Percentiles rank a stretch among this genome's conserved stretches.
Evolutionary conservation across 2,329 filamentous ascomycete species (phyloP).

Genomic region (Alternaria burnsii): DNA sequence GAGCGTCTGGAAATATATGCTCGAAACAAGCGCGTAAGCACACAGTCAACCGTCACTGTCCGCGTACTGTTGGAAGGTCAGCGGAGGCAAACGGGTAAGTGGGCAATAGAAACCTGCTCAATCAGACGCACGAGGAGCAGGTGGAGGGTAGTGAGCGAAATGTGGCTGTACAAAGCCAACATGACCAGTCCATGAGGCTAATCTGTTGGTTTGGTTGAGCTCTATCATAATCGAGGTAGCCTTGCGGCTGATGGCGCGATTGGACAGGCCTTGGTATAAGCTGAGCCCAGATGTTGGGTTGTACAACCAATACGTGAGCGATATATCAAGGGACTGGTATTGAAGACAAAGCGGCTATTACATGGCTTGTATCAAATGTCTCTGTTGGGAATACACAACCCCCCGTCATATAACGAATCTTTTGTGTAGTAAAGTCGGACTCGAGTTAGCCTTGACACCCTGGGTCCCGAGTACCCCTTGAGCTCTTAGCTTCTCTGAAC

Average conservation of each 20-base stretch:
- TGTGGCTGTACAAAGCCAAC: conserved; percentile 9
- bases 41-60: not conserved
- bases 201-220: no score
- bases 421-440: not conserved
- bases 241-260: conserved; percentile 16
- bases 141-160: not conserved
- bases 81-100: not conserved
- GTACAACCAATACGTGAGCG: conserved; percentile 6
- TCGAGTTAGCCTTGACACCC: not conserved
- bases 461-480: not conserved
- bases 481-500: not conserved
- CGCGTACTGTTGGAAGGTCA: not conserved
- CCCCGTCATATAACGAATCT: not conserved
- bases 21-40: not conserved
- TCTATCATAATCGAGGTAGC: not conserved
- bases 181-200: conserved; percentile 5
- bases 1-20: not conserved
- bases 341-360: not conserved
- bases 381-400: not conserved
- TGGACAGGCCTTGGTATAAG: conserved; percentile 23
- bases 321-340: not conserved
- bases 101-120: not conserved
- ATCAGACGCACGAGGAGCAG: not conserved
- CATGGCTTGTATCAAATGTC: not conserved
- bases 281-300: conserved; percentile 14